These are phyloP conservation scores for Crepidotus variabilis DNA, from an alignment of 768 basidiomycete genomes.

Conservation along the genomic window DNA sequence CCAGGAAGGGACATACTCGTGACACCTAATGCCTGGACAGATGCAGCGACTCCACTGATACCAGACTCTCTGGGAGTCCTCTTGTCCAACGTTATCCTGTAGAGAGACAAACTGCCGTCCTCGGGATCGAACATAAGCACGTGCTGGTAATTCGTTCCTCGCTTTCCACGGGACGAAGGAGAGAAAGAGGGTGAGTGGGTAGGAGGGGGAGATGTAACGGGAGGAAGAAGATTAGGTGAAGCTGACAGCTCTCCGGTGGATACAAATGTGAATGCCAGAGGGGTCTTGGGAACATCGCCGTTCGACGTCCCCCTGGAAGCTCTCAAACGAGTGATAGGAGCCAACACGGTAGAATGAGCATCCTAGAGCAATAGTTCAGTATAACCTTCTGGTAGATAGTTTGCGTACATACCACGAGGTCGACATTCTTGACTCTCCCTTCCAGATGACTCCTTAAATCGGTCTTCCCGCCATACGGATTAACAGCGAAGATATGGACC, in stretches of 20 bases:
- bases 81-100: slow-evolving; percentile 47
- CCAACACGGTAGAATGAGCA: slow-evolving; percentile 48
- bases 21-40: slow-evolving; percentile 28
- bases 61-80: slow-evolving; percentile 19
- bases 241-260: slow-evolving; percentile 28
- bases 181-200: slow-evolving; percentile 21
- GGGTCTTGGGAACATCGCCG: slow-evolving; percentile 26
- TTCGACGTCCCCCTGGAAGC: slow-evolving; percentile 19
- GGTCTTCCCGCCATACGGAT: slow-evolving; percentile 71
- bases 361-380: slow-evolving; percentile 28
- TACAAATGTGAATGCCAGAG: slow-evolving; percentile 58
- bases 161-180: slow-evolving; percentile 20
- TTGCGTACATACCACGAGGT: slow-evolving; percentile 38
- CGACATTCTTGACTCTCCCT: slow-evolving; percentile 51
- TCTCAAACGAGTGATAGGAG: slow-evolving; percentile 55
- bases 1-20: slow-evolving; percentile 65
- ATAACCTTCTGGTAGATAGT: background rate
- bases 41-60: slow-evolving; percentile 23
- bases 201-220: slow-evolving; percentile 8
- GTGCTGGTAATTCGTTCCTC: slow-evolving; percentile 55
- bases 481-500: slow-evolving; percentile 70
- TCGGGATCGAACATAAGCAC: slow-evolving; percentile 63
- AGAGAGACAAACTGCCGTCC: slow-evolving; percentile 51
- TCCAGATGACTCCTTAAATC: slow-evolving; percentile 60
- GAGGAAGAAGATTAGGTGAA: slow-evolving; percentile 36